Evolutionary conservation across 2,329 filamentous ascomycete species (phyloP), one percentile per base, ranked within the genome.

Genomic region (Ophiocordyceps camponoti-floridani): DNA sequence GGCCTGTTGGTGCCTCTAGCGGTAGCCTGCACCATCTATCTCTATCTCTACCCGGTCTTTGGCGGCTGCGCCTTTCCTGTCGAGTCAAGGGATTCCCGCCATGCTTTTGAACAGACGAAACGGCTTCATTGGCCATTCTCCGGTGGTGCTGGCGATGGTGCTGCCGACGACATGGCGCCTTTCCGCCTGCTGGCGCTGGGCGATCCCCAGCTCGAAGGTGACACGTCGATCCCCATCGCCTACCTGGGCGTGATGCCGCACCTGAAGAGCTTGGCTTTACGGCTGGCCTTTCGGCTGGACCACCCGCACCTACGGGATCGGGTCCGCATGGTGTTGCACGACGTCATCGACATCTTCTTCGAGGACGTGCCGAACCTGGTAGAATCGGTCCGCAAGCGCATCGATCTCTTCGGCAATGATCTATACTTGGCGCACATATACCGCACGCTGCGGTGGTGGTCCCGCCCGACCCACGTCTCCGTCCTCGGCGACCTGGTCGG

Each of bases 391-490:
- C 75, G 84, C 50, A 98, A 98, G 65, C 73, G 75, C 16, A 61
- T 98, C 52, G 91, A 98, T 61, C 73, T 95, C 2, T 75, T 87
- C 55, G 91, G 91, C 4, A 98, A 98, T 62, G 91, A 98, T 62
- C 84, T 79, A 56, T 98, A 96, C 61, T 74, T 98, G 30, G 85
- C 84, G 18, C 91, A 98, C 60, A 87, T 95, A 47, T 95, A 93
- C 62, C 75, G 85, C 14, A 83, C 79, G 0, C 62, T 94, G 43
- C 72, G 75, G 51, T 94, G 87, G 85, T 93, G 84, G 81, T 75
- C 82, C 0, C 65, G 69, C 14, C 91, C 91, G 9, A 93, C 85
- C 0, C 91, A 98, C 59, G 77, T 91, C 18, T 79, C 83, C 0
- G 87, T 96, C 0, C 69, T 98, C 4, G 91, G 91, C 3, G 91